These are phyloP conservation scores for Aegle marmelos DNA, from an alignment of 345 rosid genomes.

Conservation along the genomic window DNA sequence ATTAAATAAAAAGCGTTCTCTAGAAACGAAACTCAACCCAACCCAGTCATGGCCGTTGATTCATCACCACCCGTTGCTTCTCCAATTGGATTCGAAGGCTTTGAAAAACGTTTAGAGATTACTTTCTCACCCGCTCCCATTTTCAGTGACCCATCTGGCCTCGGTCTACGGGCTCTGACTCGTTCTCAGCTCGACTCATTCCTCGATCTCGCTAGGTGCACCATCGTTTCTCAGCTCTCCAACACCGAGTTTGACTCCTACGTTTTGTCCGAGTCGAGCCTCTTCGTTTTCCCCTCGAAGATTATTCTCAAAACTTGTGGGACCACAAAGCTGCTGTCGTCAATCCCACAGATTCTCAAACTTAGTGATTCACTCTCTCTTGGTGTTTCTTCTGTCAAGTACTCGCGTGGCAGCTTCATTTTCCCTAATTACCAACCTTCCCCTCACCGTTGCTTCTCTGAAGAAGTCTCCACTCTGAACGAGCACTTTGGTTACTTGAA, in stretches of 20 bases:
- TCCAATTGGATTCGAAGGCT: slow-evolving; percentile 69
- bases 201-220: slow-evolving; percentile 61
- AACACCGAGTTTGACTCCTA: slow-evolving; percentile 66
- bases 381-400: slow-evolving; percentile 37
- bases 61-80: slow-evolving; percentile 18
- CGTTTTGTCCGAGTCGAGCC: slow-evolving; percentile 83
- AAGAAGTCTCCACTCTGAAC: slow-evolving; percentile 55
- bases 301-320: slow-evolving; percentile 81
- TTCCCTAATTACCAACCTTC: slow-evolving; percentile 68
- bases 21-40: background rate
- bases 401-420: slow-evolving; percentile 83
- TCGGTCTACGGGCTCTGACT: slow-evolving; percentile 48
- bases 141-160: slow-evolving; percentile 47
- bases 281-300: slow-evolving; percentile 57
- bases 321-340: slow-evolving; percentile 64
- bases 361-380: slow-evolving; percentile 48
- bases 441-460: slow-evolving; percentile 73
- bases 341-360: slow-evolving; percentile 47
- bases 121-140: slow-evolving; percentile 46
- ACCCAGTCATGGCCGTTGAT: slow-evolving; percentile 20
- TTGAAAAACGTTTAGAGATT: slow-evolving; percentile 75
- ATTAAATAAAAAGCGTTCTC: background rate
- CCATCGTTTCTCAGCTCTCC: slow-evolving; percentile 59
- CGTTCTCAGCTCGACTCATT: slow-evolving; percentile 56
- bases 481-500: slow-evolving; percentile 39